Evolutionary conservation across 1,284 basidiomycete species (phyloP), one percentile per base, ranked within the genome.

Genomic region (Afroboletus lepidellus): DNA sequence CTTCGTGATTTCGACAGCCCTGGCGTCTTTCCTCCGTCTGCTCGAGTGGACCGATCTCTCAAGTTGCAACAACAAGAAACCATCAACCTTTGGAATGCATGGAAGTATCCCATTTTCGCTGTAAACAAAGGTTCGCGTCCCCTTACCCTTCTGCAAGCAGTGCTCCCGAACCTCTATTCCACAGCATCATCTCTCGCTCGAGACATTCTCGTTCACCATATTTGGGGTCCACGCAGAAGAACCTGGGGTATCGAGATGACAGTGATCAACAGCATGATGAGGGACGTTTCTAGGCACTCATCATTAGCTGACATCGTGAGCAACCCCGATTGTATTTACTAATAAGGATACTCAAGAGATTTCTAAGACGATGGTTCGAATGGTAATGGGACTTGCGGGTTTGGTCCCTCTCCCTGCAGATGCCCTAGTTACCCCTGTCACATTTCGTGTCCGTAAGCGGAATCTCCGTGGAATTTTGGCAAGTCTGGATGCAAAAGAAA

Each of bases 351-450:
- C 51, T 60, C 46, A 64, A 50, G 45, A 33, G 5, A 18, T 42
- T 21, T 32, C 16, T n/a, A 61, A 90, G 87, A 71, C 77, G 36
- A 85, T 84, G 42, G 81, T 94, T 41, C 85, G 96, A 21, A 79
- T 84, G 69, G 74, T 93, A 53, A 90, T 97, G 78, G 82, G 87
- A 55, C 74, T 98, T 34, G 84, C 85, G 29, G 87, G 90, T 18
- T 79, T 95, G 48, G 83, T 93, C 5, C 96, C 96, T 1, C 78
- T 95, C 0, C 94, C 97, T 3, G 90, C 92, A 9, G 94, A 98
- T 69, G 95, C 95, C 4, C 79, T 98, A 43, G 90, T 98, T 43
- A 98, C 96, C 2, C 95, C 96, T 6, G 91, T 99, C 46, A 94
- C 92, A 0, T 99, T 98, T 69, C 79, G 77, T 38, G 94, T 98